These are phyloP conservation scores for Penicillium paradoxum DNA, from an alignment of 495 filamentous ascomycete species.

Conservation along the genomic window DNA sequence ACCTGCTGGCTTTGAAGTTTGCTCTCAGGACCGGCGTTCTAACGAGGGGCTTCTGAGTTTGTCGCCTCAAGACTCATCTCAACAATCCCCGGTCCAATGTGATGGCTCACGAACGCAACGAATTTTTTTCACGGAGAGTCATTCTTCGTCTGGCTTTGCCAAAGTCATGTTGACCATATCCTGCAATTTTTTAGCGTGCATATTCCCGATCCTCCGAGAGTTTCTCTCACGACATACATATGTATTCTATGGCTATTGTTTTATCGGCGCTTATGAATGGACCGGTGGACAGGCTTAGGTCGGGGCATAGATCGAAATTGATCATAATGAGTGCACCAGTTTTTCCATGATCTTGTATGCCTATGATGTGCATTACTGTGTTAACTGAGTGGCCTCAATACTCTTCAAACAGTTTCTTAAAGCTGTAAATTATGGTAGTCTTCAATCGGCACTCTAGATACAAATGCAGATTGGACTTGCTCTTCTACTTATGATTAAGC, in stretches of 20 bases:
- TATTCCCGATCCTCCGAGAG: slow-evolving; percentile 29
- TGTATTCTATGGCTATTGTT: slow-evolving; percentile 34
- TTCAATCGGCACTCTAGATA: too few species aligned
- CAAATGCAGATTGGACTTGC: too few species aligned
- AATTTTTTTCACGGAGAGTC: slow-evolving; percentile 33
- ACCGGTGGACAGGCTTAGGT: slow-evolving; percentile 8
- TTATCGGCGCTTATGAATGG: slow-evolving; percentile 8
- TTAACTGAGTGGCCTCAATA: too few species aligned
- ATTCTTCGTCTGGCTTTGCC: slow-evolving; percentile 14
- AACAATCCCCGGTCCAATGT: slow-evolving; percentile 28
- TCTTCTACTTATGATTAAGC: too few species aligned
- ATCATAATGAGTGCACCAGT: slow-evolving; percentile 4
- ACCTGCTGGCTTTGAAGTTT: not conserved
- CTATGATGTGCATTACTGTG: not conserved
- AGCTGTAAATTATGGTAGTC: too few species aligned
- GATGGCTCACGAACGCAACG: slow-evolving; percentile 46
- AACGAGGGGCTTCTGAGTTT: slow-evolving; percentile 4
- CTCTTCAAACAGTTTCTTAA: too few species aligned
- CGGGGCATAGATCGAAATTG: slow-evolving; percentile 9
- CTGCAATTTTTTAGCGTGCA: slow-evolving; percentile 42
- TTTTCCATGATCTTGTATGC: not conserved
- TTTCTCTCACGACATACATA: slow-evolving; percentile 17
- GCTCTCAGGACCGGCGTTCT: not conserved
- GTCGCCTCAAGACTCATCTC: slow-evolving; percentile 1
- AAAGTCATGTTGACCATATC: slow-evolving; percentile 32